These are phyloP conservation scores for Fusarium oxysporum DNA, from an alignment of 2,329 filamentous ascomycete species.

Conservation along the genomic window DNA sequence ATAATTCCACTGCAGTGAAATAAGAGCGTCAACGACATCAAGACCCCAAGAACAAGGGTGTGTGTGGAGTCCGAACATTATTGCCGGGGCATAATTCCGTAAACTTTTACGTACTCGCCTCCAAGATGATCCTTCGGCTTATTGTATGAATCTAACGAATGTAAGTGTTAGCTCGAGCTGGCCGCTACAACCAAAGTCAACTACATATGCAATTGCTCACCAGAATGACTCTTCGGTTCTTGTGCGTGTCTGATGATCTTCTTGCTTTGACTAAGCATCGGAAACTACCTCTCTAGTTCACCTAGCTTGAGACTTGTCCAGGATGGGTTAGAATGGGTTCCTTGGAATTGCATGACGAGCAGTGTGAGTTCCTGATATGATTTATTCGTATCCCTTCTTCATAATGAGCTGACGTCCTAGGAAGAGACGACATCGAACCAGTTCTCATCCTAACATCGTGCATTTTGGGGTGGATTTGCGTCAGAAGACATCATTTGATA, in stretches of 20 bases:
- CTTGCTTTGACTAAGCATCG: not conserved
- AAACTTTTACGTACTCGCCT: conserved; percentile 17
- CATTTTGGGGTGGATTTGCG: not conserved
- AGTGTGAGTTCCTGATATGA: not conserved
- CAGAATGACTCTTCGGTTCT: not conserved
- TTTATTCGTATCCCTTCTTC: not conserved
- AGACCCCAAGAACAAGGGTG: conserved; percentile 5
- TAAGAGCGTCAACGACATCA: conserved; percentile 34
- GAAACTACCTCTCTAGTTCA: not conserved
- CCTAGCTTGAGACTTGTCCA: not conserved
- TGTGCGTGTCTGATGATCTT: not conserved
- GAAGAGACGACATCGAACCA: not conserved
- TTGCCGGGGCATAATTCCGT: conserved; percentile 42
- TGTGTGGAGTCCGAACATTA: conserved; percentile 39
- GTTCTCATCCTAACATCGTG: not conserved
- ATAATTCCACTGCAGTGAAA: conserved; percentile 13
- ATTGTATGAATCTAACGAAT: not conserved
- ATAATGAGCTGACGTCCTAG: not conserved
- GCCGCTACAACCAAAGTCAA: not conserved
- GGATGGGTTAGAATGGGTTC: not conserved
- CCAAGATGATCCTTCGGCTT: not conserved
- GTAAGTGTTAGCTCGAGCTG: not conserved
- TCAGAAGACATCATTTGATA: not conserved
- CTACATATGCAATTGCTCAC: not conserved
- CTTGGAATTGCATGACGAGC: not conserved